phyloP scores from a whole-genome alignment of 208 protist species.

The Crithidia brevicula region DNA sequence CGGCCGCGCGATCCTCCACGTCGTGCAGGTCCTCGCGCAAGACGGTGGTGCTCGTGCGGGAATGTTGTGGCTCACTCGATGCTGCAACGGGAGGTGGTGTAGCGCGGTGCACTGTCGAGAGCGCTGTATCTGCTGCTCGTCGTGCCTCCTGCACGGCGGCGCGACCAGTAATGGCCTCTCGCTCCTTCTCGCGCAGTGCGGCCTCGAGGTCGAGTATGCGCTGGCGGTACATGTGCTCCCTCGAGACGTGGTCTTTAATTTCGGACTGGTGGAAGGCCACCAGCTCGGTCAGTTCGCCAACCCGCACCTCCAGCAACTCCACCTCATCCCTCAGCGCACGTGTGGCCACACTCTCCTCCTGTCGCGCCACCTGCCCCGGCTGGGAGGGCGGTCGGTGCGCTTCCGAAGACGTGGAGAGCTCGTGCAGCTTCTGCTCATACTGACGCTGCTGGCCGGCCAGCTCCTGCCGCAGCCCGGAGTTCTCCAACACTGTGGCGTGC shows the following conservation, averaged over 20 bases:
- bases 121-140: neutral
- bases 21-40: conserved; percentile 26
- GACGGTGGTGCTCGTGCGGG: conserved; percentile 25
- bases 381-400: neutral
- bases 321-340: conserved; percentile 24
- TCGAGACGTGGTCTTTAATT: conserved; percentile 47
- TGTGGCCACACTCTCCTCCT: neutral
- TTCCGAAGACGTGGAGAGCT: neutral
- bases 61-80: neutral
- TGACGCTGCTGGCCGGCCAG: neutral
- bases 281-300: conserved; percentile 41
- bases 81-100: too few species aligned
- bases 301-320: conserved; percentile 32
- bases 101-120: neutral
- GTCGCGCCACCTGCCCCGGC: neutral
- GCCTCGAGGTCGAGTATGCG: conserved; percentile 60
- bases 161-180: conserved; percentile 8
- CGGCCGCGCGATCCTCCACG: conserved; percentile 21
- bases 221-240: conserved; percentile 58
- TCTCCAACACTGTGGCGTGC: conserved; percentile 14
- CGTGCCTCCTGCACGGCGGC: conserved; percentile 27
- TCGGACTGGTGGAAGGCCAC: conserved; percentile 59
- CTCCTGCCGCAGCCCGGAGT: conserved; percentile 11
- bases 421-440: neutral
- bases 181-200: conserved; percentile 35